Evolutionary conservation across 2,329 filamentous ascomycete genomes (phyloP).

Genomic region (Apiospora aurea): DNA sequence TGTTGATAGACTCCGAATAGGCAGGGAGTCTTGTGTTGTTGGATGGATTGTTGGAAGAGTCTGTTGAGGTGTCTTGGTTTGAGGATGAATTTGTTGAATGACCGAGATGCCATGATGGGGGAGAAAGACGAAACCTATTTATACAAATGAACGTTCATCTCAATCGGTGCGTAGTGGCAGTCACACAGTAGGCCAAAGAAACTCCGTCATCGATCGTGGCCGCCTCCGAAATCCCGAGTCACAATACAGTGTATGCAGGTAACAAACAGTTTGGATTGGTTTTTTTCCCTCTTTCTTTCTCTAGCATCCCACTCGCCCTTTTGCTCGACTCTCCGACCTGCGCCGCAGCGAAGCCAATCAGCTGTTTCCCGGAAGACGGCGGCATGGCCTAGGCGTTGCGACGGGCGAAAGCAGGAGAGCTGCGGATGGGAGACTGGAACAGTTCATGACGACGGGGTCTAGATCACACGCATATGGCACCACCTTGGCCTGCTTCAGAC

Average conservation of each 20-base stretch:
- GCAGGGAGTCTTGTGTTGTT: background rate
- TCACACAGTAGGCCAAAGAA: background rate
- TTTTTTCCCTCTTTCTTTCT: background rate
- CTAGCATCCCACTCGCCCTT: background rate
- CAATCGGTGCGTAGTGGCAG: background rate
- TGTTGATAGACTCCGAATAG: background rate
- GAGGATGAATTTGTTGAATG: background rate
- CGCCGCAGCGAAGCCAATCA: constrained; percentile 3
- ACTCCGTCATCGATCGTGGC: constrained; percentile 8
- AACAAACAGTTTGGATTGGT: background rate
- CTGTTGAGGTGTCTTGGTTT: constrained; percentile 8
- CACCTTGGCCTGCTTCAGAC: background rate
- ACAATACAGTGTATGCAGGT: constrained; percentile 15
- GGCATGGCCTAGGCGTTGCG: background rate
- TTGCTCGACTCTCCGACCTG: background rate
- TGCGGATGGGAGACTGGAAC: background rate
- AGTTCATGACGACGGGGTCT: constrained; percentile 7
- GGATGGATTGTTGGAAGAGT: background rate
- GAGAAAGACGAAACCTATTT: constrained; percentile 8
- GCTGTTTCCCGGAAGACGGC: constrained; percentile 9
- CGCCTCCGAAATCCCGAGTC: background rate
- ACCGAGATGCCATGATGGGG: background rate
- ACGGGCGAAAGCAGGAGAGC: constrained; percentile 2
- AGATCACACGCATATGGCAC: constrained; percentile 21
- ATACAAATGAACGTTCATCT: constrained; percentile 21